These are phyloP conservation scores for Ophiostoma australiae DNA, from an alignment of 2,329 filamentous ascomycete genomes.

Conservation along the genomic window DNA sequence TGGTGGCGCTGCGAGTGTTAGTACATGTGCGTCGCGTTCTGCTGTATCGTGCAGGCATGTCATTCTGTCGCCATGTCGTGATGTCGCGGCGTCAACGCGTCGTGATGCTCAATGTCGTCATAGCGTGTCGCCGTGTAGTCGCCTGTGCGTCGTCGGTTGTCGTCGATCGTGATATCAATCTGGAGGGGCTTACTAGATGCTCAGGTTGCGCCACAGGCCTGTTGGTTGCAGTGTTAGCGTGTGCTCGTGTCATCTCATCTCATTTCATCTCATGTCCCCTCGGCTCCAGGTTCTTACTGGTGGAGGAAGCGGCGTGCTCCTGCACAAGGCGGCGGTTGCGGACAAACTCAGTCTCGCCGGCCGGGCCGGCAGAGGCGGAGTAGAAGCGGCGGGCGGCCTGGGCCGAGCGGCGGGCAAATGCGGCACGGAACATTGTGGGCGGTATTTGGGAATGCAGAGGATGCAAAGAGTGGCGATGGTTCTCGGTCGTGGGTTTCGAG, in stretches of 20 bases:
- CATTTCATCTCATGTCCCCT: background rate
- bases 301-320: conserved; percentile 79
- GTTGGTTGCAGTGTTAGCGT: conserved; percentile 35
- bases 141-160: background rate
- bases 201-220: conserved; percentile 96
- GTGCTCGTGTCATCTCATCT: background rate
- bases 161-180: background rate
- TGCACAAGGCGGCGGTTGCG: conserved; percentile 86
- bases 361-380: conserved; percentile 24
- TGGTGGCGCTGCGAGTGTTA: conserved; percentile 56
- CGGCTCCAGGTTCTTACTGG: conserved; percentile 56
- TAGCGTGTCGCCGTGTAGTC: background rate
- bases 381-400: conserved; percentile 27
- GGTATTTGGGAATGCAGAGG: background rate
- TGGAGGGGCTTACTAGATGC: conserved; percentile 70
- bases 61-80: background rate
- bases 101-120: background rate
- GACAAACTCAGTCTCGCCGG: conserved; percentile 81
- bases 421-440: conserved; percentile 27
- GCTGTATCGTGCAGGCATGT: background rate
- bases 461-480: conserved; percentile 15
- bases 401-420: conserved; percentile 24
- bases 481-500: background rate
- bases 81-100: background rate
- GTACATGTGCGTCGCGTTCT: conserved; percentile 9